Conservation (phyloP, 805 yeast species). For the Teunomyces panamensis region DNA sequence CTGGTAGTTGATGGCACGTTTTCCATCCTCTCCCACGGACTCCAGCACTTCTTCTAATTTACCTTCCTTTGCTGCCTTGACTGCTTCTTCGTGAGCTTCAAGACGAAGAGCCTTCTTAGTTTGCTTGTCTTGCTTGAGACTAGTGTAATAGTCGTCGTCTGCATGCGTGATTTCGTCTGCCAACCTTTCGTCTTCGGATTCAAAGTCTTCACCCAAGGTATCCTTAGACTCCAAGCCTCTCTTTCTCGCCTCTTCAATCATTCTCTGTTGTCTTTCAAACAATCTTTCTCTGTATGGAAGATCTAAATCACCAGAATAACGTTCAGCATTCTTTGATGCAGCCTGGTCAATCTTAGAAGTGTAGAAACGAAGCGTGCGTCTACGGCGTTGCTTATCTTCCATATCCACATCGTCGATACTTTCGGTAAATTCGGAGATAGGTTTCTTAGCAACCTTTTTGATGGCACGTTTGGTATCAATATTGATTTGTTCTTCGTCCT, state of each 20-base stretch:
- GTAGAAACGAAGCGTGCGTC: constrained; percentile 85
- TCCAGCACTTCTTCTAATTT: constrained; percentile 70
- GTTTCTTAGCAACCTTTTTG: constrained; percentile 26
- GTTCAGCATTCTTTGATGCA: constrained; percentile 56
- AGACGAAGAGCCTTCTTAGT: constrained; percentile 54
- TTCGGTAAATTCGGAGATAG: constrained; percentile 60
- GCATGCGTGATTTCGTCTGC: constrained; percentile 44
- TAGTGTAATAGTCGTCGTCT: constrained; percentile 58
- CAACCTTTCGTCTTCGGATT: constrained; percentile 44
- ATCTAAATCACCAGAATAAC: constrained; percentile 79
- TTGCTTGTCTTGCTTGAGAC: constrained; percentile 46
- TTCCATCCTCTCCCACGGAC: constrained; percentile 71
- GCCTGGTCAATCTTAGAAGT: constrained; percentile 94
- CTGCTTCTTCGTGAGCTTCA: constrained; percentile 66
- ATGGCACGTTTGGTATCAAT: constrained; percentile 48
- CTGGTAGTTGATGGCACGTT: constrained; percentile 93
- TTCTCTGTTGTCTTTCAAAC: constrained; percentile 84
- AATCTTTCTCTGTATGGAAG: constrained; percentile 88
- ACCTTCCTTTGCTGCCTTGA: constrained; percentile 80
- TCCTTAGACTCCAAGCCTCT: constrained; percentile 67
- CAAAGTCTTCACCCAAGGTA: constrained; percentile 50
- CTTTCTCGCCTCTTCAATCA: constrained; percentile 81
- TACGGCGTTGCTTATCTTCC: constrained; percentile 80
- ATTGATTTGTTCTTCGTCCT: constrained; percentile 26
- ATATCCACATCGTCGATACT: constrained; percentile 77